Evolutionary conservation across 2,329 filamentous ascomycete genomes (phyloP), one percentile per base, ranked within the genome.

Genomic region (Sclerotinia subarctica): DNA sequence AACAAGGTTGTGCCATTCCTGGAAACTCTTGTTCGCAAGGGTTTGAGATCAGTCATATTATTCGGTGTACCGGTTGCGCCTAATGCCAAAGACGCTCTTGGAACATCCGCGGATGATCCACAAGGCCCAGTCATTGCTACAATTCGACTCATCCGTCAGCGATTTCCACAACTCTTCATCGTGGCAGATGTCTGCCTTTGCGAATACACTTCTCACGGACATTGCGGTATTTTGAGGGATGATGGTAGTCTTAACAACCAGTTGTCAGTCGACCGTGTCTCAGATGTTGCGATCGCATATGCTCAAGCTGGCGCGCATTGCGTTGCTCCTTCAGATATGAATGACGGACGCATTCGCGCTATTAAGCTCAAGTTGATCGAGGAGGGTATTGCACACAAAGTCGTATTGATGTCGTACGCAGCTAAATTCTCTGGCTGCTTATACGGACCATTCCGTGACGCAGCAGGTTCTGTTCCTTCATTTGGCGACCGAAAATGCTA

Each of bases 331-430:
- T 97, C 93, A 1, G 95, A 99, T 79, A 99, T 99, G 95, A 99
- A 98, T 78, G 95, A 99, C 78, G 95, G 95, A 38, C 91, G 95
- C 72, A 96, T 99, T 76, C 92, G 94, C 69, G 94, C 94, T 70
- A 99, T 99, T 80, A 99, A 99, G 84, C 86, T 97, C 66, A 98
- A 97, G 83, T 84, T 99, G 71, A 98, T 98, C 69, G 94, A 98
- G 79, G 90, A 93, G 69, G 94, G 94, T 66, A 91, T 98, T 74
- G 90, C 94, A 8, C 95, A 99, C 82, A 90, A 90, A 78, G 90
- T 94, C 17, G 86, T 96, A 66, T 85, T 99, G 70, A 98, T 99
- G 95, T 97, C 93, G 5, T 99, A 99, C 81, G 93, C 93, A 19
- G 95, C 95, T 76, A 99, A 99, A 79, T 99, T 99, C 81, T 94